phyloP scores from a whole-genome alignment of 768 basidiomycete species.

The Tulasnella sp. region DNA sequence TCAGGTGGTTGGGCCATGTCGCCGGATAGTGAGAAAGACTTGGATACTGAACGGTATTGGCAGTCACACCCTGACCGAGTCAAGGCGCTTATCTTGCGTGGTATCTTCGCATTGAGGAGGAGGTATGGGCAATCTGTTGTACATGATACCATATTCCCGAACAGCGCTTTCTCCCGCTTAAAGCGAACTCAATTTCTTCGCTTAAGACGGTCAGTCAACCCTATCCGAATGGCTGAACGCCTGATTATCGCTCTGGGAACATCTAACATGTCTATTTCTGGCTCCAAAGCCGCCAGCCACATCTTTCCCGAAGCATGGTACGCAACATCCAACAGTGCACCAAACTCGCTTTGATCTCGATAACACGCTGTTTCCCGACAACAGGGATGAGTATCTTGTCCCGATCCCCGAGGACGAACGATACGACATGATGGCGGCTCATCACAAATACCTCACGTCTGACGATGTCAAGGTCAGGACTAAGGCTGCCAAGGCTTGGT shows the following conservation, averaged over 20 bases:
- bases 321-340: too few species aligned
- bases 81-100: conserved; percentile 63
- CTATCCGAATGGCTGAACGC: too few species aligned
- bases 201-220: conserved; percentile 82
- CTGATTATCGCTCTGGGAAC: too few species aligned
- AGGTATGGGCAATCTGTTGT: conserved; percentile 34
- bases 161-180: too few species aligned
- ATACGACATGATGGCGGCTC: conserved; percentile 72
- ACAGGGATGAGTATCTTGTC: conserved; percentile 75
- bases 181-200: conserved; percentile 86
- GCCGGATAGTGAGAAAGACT: too few species aligned
- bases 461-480: conserved; percentile 54
- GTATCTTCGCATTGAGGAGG: conserved; percentile 80
- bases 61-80: conserved; percentile 75
- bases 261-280: too few species aligned
- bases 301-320: conserved; percentile 81
- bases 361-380: too few species aligned
- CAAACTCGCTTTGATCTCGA: too few species aligned
- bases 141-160: too few species aligned
- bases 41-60: too few species aligned
- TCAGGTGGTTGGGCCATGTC: too few species aligned
- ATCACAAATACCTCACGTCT: conserved; percentile 68
- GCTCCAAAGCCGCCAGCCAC: conserved; percentile 6
- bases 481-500: conserved; percentile 73
- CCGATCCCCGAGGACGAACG: conserved; percentile 74